These are phyloP conservation scores for Aciculosporium take DNA, from an alignment of 2,329 filamentous ascomycete genomes.

Conservation along the genomic window DNA sequence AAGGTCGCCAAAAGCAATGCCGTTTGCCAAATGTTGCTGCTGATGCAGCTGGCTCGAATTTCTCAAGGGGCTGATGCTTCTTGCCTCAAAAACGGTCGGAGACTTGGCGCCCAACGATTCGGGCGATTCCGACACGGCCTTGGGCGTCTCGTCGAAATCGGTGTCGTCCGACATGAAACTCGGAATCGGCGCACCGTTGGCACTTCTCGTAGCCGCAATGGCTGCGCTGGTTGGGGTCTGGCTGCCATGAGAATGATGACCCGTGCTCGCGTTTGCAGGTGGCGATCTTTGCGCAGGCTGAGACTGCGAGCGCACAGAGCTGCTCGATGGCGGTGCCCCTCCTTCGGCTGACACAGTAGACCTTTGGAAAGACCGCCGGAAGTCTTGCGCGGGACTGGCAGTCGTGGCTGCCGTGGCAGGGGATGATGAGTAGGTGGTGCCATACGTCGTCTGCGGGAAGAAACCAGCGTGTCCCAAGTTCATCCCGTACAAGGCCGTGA, in stretches of 20 bases:
- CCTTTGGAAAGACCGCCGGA: slow-evolving; percentile 42
- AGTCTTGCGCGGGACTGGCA: slow-evolving; percentile 31
- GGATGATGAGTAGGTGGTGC: slow-evolving; percentile 42
- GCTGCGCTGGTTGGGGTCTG: slow-evolving; percentile 24
- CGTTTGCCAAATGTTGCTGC: slow-evolving; percentile 19
- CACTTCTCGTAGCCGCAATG: slow-evolving; percentile 22
- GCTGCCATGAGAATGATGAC: slow-evolving; percentile 13
- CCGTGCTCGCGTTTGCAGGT: slow-evolving; percentile 13
- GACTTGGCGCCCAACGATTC: slow-evolving; percentile 31
- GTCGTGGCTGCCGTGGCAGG: slow-evolving; percentile 34
- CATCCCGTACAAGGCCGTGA: slow-evolving; percentile 30
- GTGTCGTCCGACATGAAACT: slow-evolving; percentile 43
- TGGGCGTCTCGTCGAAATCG: slow-evolving; percentile 31
- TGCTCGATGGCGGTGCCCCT: slow-evolving; percentile 31
- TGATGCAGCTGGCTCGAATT: slow-evolving; percentile 10
- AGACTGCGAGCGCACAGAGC: slow-evolving; percentile 50
- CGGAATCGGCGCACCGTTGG: slow-evolving; percentile 37
- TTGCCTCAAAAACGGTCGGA: slow-evolving; percentile 13
- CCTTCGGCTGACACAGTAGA: slow-evolving; percentile 35
- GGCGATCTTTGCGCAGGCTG: slow-evolving; percentile 43
- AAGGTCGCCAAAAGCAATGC: slow-evolving; percentile 34
- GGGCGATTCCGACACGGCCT: slow-evolving; percentile 28
- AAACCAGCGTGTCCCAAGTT: slow-evolving; percentile 26
- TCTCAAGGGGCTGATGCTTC: slow-evolving; percentile 15
- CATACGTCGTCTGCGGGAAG: slow-evolving; percentile 33